Evolutionary conservation across 441 rosid species (phyloP), one percentile per base, ranked within the genome.

Genomic region (Arabidopsis hybrid): DNA sequence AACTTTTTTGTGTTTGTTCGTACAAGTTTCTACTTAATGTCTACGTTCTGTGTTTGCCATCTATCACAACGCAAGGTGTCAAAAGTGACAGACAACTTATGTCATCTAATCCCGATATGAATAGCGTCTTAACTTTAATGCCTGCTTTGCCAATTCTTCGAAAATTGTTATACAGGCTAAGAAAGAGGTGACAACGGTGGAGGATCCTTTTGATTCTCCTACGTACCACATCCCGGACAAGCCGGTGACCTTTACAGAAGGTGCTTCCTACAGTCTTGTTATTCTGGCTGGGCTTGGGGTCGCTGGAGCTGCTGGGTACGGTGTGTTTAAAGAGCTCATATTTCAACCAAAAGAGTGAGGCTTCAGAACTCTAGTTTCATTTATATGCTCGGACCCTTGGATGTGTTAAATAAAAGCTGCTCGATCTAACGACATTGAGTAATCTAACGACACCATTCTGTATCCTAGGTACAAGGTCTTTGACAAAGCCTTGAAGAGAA

Each of bases 271-370:
- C 84, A 83, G 88, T 84, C 56, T 95, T 67, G 77, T 95, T 73
- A 92, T 95, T 78, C 89, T 95, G 81, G 95, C 84, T 12, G 99
- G 99, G 67, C 96, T 95, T 67, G 98, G 95, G 35, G 70, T 95
- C 78, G 99, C 99, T 7, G 95, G 92, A 39, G 93, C 94, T 72
- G 95, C 98, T 75, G 96, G 84, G 60, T 95, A 91, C 81, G 96
- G 85, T 69, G 95, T 88, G 69, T 91, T 93, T 76, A 90, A 86
- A 79, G 98, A 95, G 77, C 90, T 95, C 78, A 86, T 95, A 80
- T 89, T 95, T 83, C 87, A 95, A 79, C 98, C 99, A 72, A 92
- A 89, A 84, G 98, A 95, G 99, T 92, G 86, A 79, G 94, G 70
- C 60, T 45, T 75, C 21, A 43, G 5, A 21, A 59, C 75, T 79